Percentiles rank a stretch among this genome's conserved stretches.
phyloP scores from a whole-genome alignment of 2,329 filamentous ascomycete species.

The Colletotrichum zoysiae region DNA sequence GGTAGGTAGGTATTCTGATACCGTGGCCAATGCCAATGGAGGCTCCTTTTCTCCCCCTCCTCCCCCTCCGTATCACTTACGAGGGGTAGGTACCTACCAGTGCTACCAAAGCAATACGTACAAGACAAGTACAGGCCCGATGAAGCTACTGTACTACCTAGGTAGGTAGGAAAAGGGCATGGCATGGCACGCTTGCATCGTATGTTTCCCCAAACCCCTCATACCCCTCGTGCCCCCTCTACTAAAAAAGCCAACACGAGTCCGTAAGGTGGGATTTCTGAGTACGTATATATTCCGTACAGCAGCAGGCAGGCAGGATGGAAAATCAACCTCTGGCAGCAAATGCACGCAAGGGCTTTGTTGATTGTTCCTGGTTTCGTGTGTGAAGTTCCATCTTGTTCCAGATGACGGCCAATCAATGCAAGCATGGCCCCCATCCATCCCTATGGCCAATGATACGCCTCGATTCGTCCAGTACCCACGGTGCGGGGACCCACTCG shows the following conservation, averaged over 20 bases:
- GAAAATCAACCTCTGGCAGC: background rate
- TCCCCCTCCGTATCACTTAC: conserved; percentile 12
- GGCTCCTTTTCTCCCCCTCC: background rate
- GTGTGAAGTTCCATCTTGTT: conserved; percentile 41
- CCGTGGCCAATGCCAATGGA: conserved; percentile 16
- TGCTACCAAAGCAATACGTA: no score
- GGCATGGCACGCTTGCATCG: background rate
- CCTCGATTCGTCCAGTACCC: conserved; percentile 5
- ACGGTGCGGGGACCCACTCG: conserved; percentile 11
- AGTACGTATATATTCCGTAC: background rate
- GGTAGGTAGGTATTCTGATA: background rate
- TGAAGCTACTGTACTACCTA: no score
- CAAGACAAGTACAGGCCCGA: no score
- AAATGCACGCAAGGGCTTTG: conserved; percentile 20
- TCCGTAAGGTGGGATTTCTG: background rate
- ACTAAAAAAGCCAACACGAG: background rate
- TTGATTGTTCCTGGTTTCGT: conserved; percentile 39
- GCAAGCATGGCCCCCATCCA: conserved; percentile 13
- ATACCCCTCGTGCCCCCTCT: background rate
- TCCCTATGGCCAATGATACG: background rate
- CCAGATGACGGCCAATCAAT: conserved; percentile 41
- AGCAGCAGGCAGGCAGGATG: background rate
- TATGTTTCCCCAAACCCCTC: background rate
- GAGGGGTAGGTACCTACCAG: conserved; percentile 8
- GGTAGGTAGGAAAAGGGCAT: no score